A percentile compares a stretch with the other conserved stretches of the same genome.
Conservation (phyloP, 176 grass and related monocot genomes). For the Triticum turgidum region DNA sequence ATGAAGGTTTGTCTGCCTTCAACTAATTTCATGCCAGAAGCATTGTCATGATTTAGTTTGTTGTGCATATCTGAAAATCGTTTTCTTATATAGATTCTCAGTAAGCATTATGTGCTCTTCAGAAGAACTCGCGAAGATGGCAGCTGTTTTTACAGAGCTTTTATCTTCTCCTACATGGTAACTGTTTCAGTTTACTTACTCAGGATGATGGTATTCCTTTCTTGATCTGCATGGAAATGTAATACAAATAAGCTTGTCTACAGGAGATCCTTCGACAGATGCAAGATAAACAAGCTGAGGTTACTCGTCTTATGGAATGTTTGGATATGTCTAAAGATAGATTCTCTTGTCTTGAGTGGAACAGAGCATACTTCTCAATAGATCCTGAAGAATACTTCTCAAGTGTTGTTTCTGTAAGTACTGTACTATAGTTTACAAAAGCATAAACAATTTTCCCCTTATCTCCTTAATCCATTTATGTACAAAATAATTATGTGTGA, state of each 20-base stretch:
- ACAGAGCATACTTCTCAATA: background rate
- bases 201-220: background rate
- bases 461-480: background rate
- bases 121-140: conserved; percentile 17
- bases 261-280: conserved; percentile 25
- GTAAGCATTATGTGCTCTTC: conserved; percentile 21
- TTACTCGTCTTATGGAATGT: background rate
- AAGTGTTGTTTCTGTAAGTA: background rate
- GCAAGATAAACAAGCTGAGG: conserved; percentile 8
- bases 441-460: background rate
- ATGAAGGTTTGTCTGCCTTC: conserved; percentile 13
- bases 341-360: background rate
- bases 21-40: background rate
- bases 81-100: conserved; percentile 17
- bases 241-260: background rate
- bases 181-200: conserved; percentile 5
- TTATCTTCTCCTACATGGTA: conserved; percentile 35
- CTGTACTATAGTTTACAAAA: background rate
- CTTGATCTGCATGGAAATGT: background rate
- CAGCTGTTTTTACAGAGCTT: conserved; percentile 34
- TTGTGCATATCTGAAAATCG: background rate
- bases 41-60: background rate
- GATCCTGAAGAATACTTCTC: background rate
- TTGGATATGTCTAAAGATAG: background rate
- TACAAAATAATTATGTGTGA: background rate